These are phyloP conservation scores for Mitragyna speciosa DNA, from an alignment of 257 asterid genomes.

Conservation along the genomic window DNA sequence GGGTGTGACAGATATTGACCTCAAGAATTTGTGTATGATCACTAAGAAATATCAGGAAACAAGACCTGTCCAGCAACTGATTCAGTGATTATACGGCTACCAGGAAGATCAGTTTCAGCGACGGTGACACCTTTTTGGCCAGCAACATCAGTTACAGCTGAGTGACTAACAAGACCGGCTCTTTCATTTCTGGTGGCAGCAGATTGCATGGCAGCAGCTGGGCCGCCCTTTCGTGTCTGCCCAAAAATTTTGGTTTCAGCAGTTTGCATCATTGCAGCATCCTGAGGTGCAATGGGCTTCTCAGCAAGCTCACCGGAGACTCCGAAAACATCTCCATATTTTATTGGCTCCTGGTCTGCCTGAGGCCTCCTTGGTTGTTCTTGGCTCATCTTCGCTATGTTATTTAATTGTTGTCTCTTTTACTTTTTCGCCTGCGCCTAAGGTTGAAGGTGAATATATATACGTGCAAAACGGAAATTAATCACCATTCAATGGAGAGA, in stretches of 20 bases:
- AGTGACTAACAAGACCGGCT: conserved; percentile 52
- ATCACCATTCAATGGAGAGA: neutral
- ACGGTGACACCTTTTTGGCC: conserved; percentile 45
- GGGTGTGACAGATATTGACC: too few species aligned
- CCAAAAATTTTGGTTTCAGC: conserved; percentile 57
- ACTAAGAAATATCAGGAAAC: too few species aligned
- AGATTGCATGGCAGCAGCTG: conserved; percentile 64
- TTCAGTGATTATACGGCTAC: conserved; percentile 54
- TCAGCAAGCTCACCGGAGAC: conserved; percentile 56
- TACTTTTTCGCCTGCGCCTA: too few species aligned
- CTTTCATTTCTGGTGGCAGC: conserved; percentile 55
- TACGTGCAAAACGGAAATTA: neutral
- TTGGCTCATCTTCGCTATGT: conserved; percentile 44
- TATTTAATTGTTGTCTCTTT: neutral
- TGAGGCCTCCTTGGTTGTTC: conserved; percentile 40
- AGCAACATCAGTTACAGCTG: conserved; percentile 39
- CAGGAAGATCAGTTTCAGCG: conserved; percentile 43
- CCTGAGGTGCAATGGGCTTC: conserved; percentile 55
- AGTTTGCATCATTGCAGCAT: conserved; percentile 72
- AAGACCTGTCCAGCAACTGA: conserved; percentile 62
- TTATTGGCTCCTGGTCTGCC: conserved; percentile 42
- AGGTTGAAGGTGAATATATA: too few species aligned
- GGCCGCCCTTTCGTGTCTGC: conserved; percentile 50
- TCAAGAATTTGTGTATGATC: too few species aligned
- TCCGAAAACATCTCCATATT: conserved; percentile 56